Percentiles rank a stretch among this genome's conserved stretches.
phyloP scores from a whole-genome alignment of 2,329 filamentous ascomycete species.

The Pseudocercospora pini-densiflorae region DNA sequence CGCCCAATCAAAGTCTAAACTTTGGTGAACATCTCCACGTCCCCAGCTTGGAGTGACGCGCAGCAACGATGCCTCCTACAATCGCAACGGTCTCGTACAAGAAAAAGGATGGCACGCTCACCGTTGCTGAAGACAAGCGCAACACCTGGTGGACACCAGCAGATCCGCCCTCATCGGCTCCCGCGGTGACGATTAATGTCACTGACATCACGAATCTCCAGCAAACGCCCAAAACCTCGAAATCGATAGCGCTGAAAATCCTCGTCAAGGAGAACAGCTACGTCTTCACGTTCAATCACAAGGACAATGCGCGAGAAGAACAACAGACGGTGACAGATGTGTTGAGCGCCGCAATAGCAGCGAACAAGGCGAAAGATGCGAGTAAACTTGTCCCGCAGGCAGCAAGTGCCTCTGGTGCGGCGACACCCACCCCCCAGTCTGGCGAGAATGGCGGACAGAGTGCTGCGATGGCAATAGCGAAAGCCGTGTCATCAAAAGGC shows the following conservation, averaged over 20 bases:
- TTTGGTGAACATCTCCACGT: constrained; percentile 12
- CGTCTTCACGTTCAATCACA: constrained; percentile 86
- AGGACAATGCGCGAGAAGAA: constrained; percentile 73
- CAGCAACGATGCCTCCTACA: constrained; percentile 36
- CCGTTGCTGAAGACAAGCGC: constrained; percentile 72
- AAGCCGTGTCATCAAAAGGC: constrained; percentile 60
- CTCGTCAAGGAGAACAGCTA: constrained; percentile 78
- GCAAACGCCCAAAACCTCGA: constrained; percentile 84
- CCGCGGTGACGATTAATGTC: constrained; percentile 71
- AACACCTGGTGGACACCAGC: constrained; percentile 82
- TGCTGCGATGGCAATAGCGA: constrained; percentile 76
- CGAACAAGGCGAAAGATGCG: constrained; percentile 60
- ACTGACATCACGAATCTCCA: constrained; percentile 88
- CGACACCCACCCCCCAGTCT: constrained; percentile 27
- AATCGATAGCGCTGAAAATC: constrained; percentile 94
- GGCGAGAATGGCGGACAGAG: constrained; percentile 28
- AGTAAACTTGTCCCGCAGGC: constrained; percentile 42
- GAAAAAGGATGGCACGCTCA: constrained; percentile 89
- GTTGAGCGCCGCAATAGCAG: constrained; percentile 76
- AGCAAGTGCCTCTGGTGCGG: constrained; percentile 22
- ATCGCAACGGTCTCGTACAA: constrained; percentile 80
- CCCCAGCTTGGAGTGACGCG: constrained; percentile 4
- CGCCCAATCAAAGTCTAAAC: constrained; percentile 10
- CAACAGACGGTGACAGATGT: constrained; percentile 84
- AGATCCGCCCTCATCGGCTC: constrained; percentile 62